Conservation (phyloP, 164 flowering plant genomes). For the Nymphaea colorata region DNA sequence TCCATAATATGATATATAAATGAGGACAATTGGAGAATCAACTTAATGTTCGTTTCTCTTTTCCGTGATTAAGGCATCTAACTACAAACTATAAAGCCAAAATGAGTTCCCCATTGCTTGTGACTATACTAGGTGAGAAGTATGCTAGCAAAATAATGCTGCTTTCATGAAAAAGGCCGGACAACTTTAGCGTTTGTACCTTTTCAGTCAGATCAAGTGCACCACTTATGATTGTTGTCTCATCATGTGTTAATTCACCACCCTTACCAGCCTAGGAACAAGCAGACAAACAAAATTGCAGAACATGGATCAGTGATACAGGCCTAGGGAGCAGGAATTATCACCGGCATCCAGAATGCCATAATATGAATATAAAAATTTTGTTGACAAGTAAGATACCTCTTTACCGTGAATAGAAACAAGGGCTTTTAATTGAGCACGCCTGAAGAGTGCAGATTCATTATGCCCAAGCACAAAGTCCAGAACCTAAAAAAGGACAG, state of each 20-base stretch:
- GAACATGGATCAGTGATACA: neutral
- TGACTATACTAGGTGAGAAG: no score
- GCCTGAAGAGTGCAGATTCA: constrained; percentile 72
- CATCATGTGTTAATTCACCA: constrained; percentile 98
- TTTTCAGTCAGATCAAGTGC: constrained; percentile 96
- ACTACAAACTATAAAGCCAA: no score
- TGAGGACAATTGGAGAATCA: no score
- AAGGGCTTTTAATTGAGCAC: constrained; percentile 93
- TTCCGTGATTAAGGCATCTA: no score
- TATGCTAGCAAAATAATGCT: no score
- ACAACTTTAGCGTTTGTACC: constrained; percentile 25
- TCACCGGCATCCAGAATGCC: neutral
- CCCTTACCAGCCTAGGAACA: constrained; percentile 82
- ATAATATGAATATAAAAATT: neutral
- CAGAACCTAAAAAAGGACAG: constrained; percentile 41
- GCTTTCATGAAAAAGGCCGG: no score
- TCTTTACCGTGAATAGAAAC: constrained; percentile 88
- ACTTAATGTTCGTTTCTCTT: no score
- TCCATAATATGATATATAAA: no score
- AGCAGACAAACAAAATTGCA: neutral
- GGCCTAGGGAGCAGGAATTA: neutral
- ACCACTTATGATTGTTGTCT: constrained; percentile 95
- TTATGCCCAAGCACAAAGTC: constrained; percentile 84
- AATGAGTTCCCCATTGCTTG: no score
- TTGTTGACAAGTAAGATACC: constrained; percentile 22